Evolutionary conservation across 805 yeast genomes (phyloP).

Genomic region (Danielia reshetovae): DNA sequence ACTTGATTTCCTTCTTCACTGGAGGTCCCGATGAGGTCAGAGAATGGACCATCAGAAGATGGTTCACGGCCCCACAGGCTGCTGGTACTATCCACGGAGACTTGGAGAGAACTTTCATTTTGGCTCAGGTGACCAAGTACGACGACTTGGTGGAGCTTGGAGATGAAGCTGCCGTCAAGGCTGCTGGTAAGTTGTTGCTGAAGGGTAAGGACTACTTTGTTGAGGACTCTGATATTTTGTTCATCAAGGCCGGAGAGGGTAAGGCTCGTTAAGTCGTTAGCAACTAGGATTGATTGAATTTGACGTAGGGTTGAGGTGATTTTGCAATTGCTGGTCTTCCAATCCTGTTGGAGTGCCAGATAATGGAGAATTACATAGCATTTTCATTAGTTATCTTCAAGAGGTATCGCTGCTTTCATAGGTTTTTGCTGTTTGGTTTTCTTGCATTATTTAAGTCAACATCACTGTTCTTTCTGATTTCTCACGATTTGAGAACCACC

Average conservation of each 20-base stretch:
- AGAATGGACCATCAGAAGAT: conserved; percentile 82
- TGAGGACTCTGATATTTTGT: conserved; percentile 91
- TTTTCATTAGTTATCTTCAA: too few relatives aligned
- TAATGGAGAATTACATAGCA: too few relatives aligned
- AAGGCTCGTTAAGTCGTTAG: conserved; percentile 48
- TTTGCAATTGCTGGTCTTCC: too few relatives aligned
- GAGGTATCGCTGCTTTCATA: too few relatives aligned
- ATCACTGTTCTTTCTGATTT: too few relatives aligned
- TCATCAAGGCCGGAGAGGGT: conserved; percentile 93
- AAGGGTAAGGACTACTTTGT: conserved; percentile 96
- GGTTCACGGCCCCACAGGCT: conserved; percentile 80
- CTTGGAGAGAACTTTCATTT: conserved; percentile 72
- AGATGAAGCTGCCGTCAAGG: conserved; percentile 78
- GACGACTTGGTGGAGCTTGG: conserved; percentile 51
- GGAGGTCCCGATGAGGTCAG: conserved; percentile 82
- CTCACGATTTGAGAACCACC: too few relatives aligned
- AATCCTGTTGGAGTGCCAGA: too few relatives aligned
- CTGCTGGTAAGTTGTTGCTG: conserved; percentile 82
- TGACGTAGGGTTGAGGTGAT: too few relatives aligned
- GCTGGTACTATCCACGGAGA: conserved; percentile 91
- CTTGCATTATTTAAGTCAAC: too few relatives aligned
- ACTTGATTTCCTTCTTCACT: conserved; percentile 79
- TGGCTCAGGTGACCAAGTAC: conserved; percentile 70
- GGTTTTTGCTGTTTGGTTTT: too few relatives aligned
- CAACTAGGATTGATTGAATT: too few relatives aligned